Base-by-base conservation (phyloP, 1,284 basidiomycete species). In the Trichosporon sp. region DNA sequence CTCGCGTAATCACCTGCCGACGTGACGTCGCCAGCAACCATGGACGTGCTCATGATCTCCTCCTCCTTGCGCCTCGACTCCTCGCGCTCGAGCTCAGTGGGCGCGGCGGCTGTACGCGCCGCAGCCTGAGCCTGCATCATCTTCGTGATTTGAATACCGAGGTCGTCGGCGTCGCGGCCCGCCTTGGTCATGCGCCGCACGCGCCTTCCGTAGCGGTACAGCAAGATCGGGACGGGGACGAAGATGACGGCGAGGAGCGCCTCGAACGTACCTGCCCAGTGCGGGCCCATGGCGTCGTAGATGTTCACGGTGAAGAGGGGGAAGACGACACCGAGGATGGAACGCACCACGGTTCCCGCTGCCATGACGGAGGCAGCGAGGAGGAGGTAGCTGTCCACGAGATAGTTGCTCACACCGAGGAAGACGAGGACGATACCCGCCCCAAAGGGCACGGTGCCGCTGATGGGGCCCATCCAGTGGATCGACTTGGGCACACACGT, bases 331-430 rank as follows among this genome's bases (percentile, higher is more conserved):
- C 89, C 91, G 70, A 89, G 87, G 1, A 87, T 83, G 2, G 88
- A 90, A 59, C 91, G 88, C 26, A 90, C 78, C 40, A 92, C 87
- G 21, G 91, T 88, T 16, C 90, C 90, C 38, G 89, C 88, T 0
- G 90, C 90, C 43, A 90, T 85, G 8, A 89, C 89, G 69, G 88
- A 89, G 0, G 90, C 89, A 11, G 73, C 65, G 71, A 78, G 73
- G 67, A 71, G 65, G n/a, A 79, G 84, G 79, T 90, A 63, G 59
- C 59, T 63, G 75, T 90, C 89, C 86, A 90, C 89, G 67, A 91
- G 84, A 82, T 91, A 91, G 59, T 63, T 63, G 56, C 7, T 48
- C 26, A 61, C 35, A 5, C 72, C 76, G 16, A 79, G 73, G 72
- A 80, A 79, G 68, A 79, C 74, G 16, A 80, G 67, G 19, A 80